Evolutionary conservation across 139 green algal species (phyloP), one percentile per base, ranked within the genome.

Genomic region (Closterium sp.): DNA sequence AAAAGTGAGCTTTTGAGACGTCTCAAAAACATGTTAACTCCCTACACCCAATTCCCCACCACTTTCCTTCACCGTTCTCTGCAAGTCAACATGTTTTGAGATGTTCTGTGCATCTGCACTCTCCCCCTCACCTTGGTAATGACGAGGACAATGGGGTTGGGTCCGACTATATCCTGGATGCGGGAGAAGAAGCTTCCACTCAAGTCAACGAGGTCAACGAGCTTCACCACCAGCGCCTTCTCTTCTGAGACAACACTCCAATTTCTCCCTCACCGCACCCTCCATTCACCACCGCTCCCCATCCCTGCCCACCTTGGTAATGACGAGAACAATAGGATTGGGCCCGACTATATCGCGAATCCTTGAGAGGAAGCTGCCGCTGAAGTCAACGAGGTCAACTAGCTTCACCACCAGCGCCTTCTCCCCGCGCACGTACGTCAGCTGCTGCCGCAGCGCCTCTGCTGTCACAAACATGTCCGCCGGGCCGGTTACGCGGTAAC

Each of bases 241-340:
- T 93, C 31, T 38, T 38, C 3, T 38, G 32, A 38, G 32, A 38
- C 32, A 38, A 3, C 32, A 38, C 32, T 38, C 32, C 32, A 2
- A 38, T 7, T 38, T 38, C 32, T 38, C 32, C 32, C 32, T 38
- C 32, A 38, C 32, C 32, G 2, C 32, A 38, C 32, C 32, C 32
- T 38, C 32, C 32, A 38, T 38, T 38, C 32, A 2, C 32, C 32
- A 38, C 32, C 32, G 3, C 32, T 38, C 32, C 32, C 3, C 3
- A 38, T 38, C 32, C 32, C 32, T 3, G 97, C 95, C 4, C 87
- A 93, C 91, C 95, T 99, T 99, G 32, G 97, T 99, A 88, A 97
- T 97, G 3, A 99, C 94, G 45, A 99, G 88, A 22, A 99, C 88
- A 28, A 99, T 96, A n/a, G 98, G 98, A 93, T 99, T 99, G 32